A percentile compares a stretch with the other conserved stretches of the same genome.
Conservation (phyloP, 1,284 basidiomycete genomes). For the Leccinum laetum region DNA sequence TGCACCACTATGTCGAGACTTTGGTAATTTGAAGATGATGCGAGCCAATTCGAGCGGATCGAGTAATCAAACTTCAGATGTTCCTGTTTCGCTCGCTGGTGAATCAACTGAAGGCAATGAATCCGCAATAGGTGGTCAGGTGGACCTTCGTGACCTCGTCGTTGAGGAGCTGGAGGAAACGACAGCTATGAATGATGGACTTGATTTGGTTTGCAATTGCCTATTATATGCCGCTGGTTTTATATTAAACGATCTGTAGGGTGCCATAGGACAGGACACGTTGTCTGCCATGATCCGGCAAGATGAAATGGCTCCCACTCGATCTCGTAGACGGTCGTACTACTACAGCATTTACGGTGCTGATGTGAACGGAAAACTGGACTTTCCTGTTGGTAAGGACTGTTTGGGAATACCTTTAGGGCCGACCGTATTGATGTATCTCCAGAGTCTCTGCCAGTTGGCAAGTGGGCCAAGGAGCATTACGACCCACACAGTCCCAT, state of each 20-base stretch:
- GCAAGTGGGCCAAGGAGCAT: slow-evolving; percentile 54
- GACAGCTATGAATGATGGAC: slow-evolving; percentile 10
- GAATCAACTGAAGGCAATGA: slow-evolving; percentile 13
- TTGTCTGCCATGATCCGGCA: slow-evolving; percentile 67
- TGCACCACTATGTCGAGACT: slow-evolving; percentile 53
- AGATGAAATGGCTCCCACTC: slow-evolving; percentile 61
- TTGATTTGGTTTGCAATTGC: slow-evolving; percentile 34
- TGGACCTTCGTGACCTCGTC: slow-evolving; percentile 22
- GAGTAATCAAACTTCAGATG: slow-evolving; percentile 12
- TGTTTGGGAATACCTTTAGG: not conserved
- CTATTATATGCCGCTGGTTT: slow-evolving; percentile 2
- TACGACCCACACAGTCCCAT: slow-evolving; percentile 56
- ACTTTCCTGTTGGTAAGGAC: slow-evolving; percentile 53
- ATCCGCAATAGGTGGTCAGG: slow-evolving; percentile 18
- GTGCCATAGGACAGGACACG: slow-evolving; percentile 63
- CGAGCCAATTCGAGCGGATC: slow-evolving; percentile 23
- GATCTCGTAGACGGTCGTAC: slow-evolving; percentile 53
- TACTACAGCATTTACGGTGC: slow-evolving; percentile 40
- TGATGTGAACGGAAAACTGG: slow-evolving; percentile 46
- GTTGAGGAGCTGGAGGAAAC: slow-evolving; percentile 27
- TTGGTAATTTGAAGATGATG: slow-evolving; percentile 30
- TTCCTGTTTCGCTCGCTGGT: slow-evolving; percentile 3
- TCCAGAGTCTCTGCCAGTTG: slow-evolving; percentile 57
- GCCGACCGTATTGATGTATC: slow-evolving; percentile 5
- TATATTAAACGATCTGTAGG: slow-evolving; percentile 38